A percentile compares a stretch with the other conserved stretches of the same genome.
These are phyloP conservation scores for Xylaria grammica DNA, from an alignment of 495 filamentous ascomycete species.

Conservation along the genomic window DNA sequence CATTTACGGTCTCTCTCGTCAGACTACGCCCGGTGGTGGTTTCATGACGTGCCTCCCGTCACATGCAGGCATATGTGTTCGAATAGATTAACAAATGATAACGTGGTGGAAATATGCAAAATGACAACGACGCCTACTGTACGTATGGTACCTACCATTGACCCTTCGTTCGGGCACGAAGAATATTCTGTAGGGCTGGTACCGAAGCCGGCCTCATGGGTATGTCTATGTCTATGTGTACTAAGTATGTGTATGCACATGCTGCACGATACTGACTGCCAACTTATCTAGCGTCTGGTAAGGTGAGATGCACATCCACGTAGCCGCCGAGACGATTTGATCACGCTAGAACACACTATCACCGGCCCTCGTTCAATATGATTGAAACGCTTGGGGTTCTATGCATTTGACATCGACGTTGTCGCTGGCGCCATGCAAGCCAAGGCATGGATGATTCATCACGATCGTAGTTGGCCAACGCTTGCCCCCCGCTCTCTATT, in stretches of 20 bases:
- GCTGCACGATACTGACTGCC: conserved; percentile 14
- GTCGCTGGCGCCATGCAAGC: conserved; percentile 17
- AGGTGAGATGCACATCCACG: conserved; percentile 17
- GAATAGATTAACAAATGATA: not conserved
- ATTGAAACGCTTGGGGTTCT: not conserved
- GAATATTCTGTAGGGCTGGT: conserved; percentile 21
- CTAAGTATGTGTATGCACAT: no score
- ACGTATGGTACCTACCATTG: not conserved
- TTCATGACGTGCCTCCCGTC: conserved; percentile 17
- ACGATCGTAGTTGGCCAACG: conserved; percentile 6
- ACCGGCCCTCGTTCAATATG: not conserved
- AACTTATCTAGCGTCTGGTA: conserved; percentile 7
- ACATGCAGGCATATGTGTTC: not conserved
- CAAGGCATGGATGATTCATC: conserved; percentile 16
- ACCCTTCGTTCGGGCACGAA: conserved; percentile 6
- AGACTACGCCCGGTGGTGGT: conserved; percentile 11
- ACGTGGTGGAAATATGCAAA: not conserved
- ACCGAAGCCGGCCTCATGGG: conserved; percentile 11
- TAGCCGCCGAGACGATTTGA: conserved; percentile 17
- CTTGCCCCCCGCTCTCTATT: not conserved
- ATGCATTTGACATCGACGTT: not conserved
- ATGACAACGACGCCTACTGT: not conserved
- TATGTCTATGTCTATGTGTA: no score
- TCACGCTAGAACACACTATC: conserved; percentile 1
- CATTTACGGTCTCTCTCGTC: conserved; percentile 13